phyloP scores from a whole-genome alignment of 495 filamentous ascomycete genomes.

The Baudoinia panamericana region DNA sequence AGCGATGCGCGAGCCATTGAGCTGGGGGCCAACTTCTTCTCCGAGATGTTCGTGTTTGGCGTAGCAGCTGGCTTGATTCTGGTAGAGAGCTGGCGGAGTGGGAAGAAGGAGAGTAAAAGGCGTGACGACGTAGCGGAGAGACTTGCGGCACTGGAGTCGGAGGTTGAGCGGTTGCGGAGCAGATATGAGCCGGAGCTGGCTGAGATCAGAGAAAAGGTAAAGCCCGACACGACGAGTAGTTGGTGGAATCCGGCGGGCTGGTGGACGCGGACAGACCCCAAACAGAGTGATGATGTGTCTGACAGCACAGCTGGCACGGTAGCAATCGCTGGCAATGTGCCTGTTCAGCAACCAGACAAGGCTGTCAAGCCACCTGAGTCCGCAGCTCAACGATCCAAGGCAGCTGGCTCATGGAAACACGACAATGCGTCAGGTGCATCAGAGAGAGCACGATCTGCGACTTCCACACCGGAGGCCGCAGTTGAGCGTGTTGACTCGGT shows the following conservation, averaged over 20 bases:
- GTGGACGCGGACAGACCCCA: slow-evolving; percentile 12
- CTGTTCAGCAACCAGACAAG: slow-evolving; percentile 6
- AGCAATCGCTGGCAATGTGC: slow-evolving; percentile 14
- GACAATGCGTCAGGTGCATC: no score
- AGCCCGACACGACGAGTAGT: slow-evolving; percentile 1
- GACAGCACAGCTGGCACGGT: slow-evolving; percentile 2
- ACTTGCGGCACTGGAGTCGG: slow-evolving; percentile 42
- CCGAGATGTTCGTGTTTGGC: slow-evolving; percentile 74
- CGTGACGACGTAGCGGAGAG: slow-evolving; percentile 60
- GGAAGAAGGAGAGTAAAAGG: slow-evolving; percentile 62
- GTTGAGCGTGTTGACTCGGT: slow-evolving; percentile 7
- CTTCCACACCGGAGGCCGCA: background rate
- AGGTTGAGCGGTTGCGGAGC: slow-evolving; percentile 43
- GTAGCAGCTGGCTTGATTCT: slow-evolving; percentile 69
- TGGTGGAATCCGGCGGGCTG: slow-evolving; percentile 20
- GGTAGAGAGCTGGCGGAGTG: slow-evolving; percentile 64
- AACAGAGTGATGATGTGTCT: slow-evolving; percentile 14
- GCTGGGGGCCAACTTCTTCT: slow-evolving; percentile 85
- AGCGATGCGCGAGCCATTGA: slow-evolving; percentile 92
- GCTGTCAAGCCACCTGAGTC: slow-evolving; percentile 2
- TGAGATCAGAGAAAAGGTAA: slow-evolving; percentile 43
- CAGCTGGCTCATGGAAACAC: no score
- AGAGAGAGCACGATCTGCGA: no score
- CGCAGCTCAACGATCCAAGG: no score
- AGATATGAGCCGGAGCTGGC: slow-evolving; percentile 42